Base-by-base conservation (phyloP, 768 basidiomycete species). In the Panaeolus papilionaceus region DNA sequence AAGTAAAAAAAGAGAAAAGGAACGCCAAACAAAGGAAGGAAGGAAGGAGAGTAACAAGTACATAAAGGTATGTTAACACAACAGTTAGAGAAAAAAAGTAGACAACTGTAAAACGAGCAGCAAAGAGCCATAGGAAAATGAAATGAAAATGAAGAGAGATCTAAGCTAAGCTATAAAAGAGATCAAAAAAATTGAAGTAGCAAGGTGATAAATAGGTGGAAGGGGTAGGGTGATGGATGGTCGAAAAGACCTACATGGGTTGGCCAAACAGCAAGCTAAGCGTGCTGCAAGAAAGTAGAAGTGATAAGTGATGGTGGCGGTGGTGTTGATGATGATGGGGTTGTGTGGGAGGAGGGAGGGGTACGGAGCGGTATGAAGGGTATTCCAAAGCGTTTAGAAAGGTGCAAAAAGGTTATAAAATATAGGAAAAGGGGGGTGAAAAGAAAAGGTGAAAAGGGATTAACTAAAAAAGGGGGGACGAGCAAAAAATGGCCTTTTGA, bases 11-110 rank as follows among this genome's bases (percentile, higher is more conserved):
- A 68, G 54, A 42, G 61, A 38, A 61, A 65, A 62, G 58, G 62
- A 64, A 33, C 65, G 40, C 63, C 18, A 40, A 39, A 37, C 16
- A 58, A 51, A 18, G 61, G 64, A 38, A 23, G 33, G 16, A 38
- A 33, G 47, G 40, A 66, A 64, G 61, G 61, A 66, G 64, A 38
- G 67, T 64, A 66, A 37, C 63, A 63, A 42, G 63, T 63, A 66
- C 58, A 65, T 63, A 66, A 66, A 69, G 45, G 66, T 66, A 68
- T 69, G 68, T 63, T 69, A 71, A 71, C 69, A 71, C 68, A 69
- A 69, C 68, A 71, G 26, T 4, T 58, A 23, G 67, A 66, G 68
- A 38, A 64, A 58, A 61, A 63, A 47, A 64, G 40, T 28, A 42
- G 66, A 38, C 38, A 62, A 71, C 67, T 54, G 49, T 66, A 69